phyloP scores from a whole-genome alignment of 2,329 filamentous ascomycete species.

The Verticillium dahliae region DNA sequence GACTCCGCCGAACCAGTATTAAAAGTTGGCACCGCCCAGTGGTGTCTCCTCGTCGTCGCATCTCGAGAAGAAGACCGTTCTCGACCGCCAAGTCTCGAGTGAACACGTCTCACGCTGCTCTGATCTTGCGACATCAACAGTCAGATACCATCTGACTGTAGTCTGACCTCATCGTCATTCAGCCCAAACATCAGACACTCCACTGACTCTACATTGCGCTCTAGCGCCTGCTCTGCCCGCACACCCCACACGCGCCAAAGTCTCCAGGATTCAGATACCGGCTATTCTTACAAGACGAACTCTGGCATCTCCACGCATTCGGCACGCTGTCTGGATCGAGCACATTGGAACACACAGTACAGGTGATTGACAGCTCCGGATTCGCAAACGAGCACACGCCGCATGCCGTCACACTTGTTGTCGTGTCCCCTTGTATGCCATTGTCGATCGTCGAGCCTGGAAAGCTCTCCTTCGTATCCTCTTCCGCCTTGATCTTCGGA shows the following conservation, averaged over 20 bases:
- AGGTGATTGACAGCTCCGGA: slow-evolving; percentile 46
- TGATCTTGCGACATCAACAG: not conserved
- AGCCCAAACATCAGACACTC: not conserved
- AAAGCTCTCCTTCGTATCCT: not conserved
- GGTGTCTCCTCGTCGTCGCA: not conserved
- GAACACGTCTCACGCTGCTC: not conserved
- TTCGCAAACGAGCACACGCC: slow-evolving; percentile 65
- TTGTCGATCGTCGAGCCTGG: not conserved
- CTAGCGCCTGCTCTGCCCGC: slow-evolving; percentile 37
- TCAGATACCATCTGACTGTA: not conserved
- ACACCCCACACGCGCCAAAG: slow-evolving; percentile 63
- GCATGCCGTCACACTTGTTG: slow-evolving; percentile 28
- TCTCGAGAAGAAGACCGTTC: not conserved
- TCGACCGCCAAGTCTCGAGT: not conserved
- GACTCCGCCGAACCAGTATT: too few species aligned
- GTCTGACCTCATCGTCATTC: not conserved
- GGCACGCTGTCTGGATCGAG: slow-evolving; percentile 47
- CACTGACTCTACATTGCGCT: not conserved
- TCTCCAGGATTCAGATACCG: slow-evolving; percentile 64
- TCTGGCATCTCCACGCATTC: slow-evolving; percentile 58
- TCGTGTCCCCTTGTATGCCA: not conserved
- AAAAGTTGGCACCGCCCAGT: not conserved
- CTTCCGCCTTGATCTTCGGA: slow-evolving; percentile 1
- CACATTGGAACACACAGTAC: slow-evolving; percentile 65
- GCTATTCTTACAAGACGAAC: slow-evolving; percentile 45